Percentiles rank a stretch among this genome's conserved stretches.
Evolutionary conservation across 768 basidiomycete genomes (phyloP).

Genomic region (Collybia sp.): DNA sequence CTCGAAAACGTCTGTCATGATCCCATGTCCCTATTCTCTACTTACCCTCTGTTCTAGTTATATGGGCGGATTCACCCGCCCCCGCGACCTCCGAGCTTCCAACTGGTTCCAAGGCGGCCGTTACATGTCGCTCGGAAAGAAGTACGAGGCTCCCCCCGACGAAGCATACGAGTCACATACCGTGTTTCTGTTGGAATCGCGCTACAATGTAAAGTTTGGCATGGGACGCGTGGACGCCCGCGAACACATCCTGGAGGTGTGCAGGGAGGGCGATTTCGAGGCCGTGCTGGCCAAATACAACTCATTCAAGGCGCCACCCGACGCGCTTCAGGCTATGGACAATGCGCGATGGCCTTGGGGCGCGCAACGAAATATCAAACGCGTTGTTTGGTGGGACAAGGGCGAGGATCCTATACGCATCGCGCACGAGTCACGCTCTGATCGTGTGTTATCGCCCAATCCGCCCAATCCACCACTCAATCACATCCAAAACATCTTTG

Average conservation of each 20-base stretch:
- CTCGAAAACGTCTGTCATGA: constrained; percentile 25
- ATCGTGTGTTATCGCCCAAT: no score
- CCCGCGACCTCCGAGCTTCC: constrained; percentile 26
- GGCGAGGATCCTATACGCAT: constrained; percentile 15
- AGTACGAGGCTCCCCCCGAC: constrained; percentile 22
- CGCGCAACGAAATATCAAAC: constrained; percentile 5
- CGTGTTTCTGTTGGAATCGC: constrained; percentile 31
- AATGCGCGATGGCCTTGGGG: constrained; percentile 34
- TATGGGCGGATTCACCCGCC: constrained; percentile 34
- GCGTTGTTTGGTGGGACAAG: constrained; percentile 22
- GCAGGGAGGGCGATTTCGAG: neutral
- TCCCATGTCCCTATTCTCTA: no score
- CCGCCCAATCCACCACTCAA: no score
- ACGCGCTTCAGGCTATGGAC: constrained; percentile 21
- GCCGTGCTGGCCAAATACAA: no score
- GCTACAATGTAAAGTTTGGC: constrained; percentile 22
- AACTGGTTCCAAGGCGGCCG: constrained; percentile 30
- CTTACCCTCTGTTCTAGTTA: constrained; percentile 17
- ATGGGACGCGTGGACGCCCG: constrained; percentile 15
- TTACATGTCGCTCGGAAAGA: constrained; percentile 17
- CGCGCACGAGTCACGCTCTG: neutral
- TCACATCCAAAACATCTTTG: no score
- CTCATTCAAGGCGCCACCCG: no score
- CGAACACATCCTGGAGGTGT: neutral
- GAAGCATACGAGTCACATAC: constrained; percentile 34